Conservation (phyloP, 805 yeast species). For the Candida koratica region DNA sequence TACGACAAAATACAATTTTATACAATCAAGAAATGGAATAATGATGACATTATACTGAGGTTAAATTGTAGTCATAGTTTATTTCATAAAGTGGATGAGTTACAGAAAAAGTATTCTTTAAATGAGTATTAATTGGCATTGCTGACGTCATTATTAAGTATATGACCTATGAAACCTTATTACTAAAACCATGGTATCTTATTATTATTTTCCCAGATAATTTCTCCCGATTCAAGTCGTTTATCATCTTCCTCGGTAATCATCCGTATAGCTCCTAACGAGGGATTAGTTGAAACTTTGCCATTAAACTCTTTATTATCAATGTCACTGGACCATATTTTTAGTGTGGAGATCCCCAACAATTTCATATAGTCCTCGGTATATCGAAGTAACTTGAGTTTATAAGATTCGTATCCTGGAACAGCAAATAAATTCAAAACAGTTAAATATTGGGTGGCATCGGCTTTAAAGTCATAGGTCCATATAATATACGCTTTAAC, state of each 20-base stretch:
- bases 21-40: conserved; percentile 36
- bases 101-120: conserved; percentile 18
- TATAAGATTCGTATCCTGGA: conserved; percentile 2
- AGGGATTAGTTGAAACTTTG: conserved; percentile 24
- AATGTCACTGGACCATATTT: conserved; percentile 35
- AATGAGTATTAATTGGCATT: conserved; percentile 5
- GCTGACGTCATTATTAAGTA: no score
- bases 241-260: conserved; percentile 24
- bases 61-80: conserved; percentile 20
- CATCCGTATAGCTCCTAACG: conserved; percentile 34
- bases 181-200: conserved; percentile 42
- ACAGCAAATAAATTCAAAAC: conserved; percentile 2
- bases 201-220: conserved; percentile 41
- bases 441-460: not conserved
- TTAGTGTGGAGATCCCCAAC: conserved; percentile 15
- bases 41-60: conserved; percentile 36
- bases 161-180: no score
- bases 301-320: conserved; percentile 6
- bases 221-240: conserved; percentile 21
- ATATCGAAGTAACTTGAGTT: conserved; percentile 1
- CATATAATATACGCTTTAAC: conserved; percentile 31
- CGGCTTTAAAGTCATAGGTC: conserved; percentile 32
- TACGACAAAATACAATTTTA: conserved; percentile 27
- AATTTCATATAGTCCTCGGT: conserved; percentile 6
- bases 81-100: conserved; percentile 22